Conservation (phyloP, 305 asterid species). For the Fraxinus velutina region DNA sequence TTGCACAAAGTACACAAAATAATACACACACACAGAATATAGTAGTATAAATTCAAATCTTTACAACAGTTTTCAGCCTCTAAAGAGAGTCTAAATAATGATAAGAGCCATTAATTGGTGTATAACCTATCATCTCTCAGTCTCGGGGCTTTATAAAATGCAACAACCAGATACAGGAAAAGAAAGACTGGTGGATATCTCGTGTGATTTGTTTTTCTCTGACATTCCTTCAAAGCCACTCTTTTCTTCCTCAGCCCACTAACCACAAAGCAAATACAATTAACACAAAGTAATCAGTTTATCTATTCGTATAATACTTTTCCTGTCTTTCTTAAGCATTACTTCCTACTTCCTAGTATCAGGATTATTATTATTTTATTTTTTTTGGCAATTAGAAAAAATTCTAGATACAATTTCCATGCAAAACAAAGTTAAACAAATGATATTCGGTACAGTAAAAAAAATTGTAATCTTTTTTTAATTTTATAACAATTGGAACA, state of each 20-base stretch:
- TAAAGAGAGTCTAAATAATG: conserved; percentile 14
- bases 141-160: conserved; percentile 7
- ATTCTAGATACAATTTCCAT: too few relatives aligned
- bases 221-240: conserved; percentile 13
- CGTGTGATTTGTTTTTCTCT: not conserved
- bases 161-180: conserved; percentile 24
- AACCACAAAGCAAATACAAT: conserved; percentile 5
- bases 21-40: conserved; percentile 1
- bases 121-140: conserved; percentile 34
- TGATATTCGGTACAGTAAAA: too few relatives aligned
- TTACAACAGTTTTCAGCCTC: not conserved
- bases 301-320: not conserved
- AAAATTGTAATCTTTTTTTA: too few relatives aligned
- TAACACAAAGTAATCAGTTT: not conserved
- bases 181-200: conserved; percentile 2
- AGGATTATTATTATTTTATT: too few relatives aligned
- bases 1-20: not conserved
- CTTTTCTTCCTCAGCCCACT: conserved; percentile 3
- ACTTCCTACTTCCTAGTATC: not conserved
- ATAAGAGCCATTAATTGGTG: conserved; percentile 33
- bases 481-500: too few relatives aligned
- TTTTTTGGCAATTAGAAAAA: too few relatives aligned
- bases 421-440: too few relatives aligned
- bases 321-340: not conserved
- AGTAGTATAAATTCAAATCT: not conserved